Evolutionary conservation across 2,329 filamentous ascomycete species (phyloP), one percentile per base, ranked within the genome.

Genomic region (Colletotrichum graminicola): DNA sequence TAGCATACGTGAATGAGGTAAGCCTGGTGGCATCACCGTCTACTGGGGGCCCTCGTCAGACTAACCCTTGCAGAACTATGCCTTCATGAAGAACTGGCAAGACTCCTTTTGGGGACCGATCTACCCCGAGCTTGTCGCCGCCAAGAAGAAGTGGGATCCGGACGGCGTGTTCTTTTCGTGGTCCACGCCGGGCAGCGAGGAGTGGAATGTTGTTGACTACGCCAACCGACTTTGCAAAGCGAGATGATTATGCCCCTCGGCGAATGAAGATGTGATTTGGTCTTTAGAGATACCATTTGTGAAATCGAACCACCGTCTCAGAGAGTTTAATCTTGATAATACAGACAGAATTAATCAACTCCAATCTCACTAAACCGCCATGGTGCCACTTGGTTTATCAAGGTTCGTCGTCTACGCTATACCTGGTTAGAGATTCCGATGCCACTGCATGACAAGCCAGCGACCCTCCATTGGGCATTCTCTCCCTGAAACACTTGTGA

Each of bases 131-230:
- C 75, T 88, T 14, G 68, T 80, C n/a, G 47, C 49, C 0, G 79
- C 89, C 29, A 90, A 90, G 82, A 75, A 79, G 45, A 84, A 82
- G 74, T 89, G 84, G 73, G 88, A 89, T 74, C 79, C 83, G 0
- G 66, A 78, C 1, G 75, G 77, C 2, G 69, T 90, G 5, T 87
- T 87, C 41, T 86, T 86, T 62, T 65, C 71, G 3, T 66, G 62
- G 62, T 73, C 71, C 29, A 74, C 73, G 14, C 73, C 73, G 4
- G 73, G 73, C 2, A 71, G 71, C 3, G 73, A 74, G 41, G 67
- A 67, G 3, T 74, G 73, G 73, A 64, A 29, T 23, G 52, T 71
- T 18, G 56, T 73, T 1, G 73, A 74, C 64, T 74, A 73, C 51
- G 63, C 54, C 32, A 60, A 67, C n/a, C 54, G 73, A 3, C 51